A percentile compares a stretch with the other conserved stretches of the same genome.
These are phyloP conservation scores for Drechslerella dactyloides DNA, from an alignment of 2,329 filamentous ascomycete genomes.

Conservation along the genomic window DNA sequence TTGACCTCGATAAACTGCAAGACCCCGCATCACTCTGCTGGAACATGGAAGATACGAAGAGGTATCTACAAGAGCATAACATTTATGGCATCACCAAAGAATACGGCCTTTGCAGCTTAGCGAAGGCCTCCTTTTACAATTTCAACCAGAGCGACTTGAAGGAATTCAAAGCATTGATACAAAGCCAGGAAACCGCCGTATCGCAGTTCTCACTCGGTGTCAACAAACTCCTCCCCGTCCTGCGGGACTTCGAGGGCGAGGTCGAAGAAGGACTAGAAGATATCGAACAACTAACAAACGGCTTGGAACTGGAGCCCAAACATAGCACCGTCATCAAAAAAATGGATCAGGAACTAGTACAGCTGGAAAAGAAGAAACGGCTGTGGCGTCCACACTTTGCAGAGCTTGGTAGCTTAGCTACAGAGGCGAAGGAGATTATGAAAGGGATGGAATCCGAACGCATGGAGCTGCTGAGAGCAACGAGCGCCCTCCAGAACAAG, in stretches of 20 bases:
- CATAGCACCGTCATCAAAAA: background rate
- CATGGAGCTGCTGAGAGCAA: constrained; percentile 2
- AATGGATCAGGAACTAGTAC: background rate
- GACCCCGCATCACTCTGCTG: constrained; percentile 5
- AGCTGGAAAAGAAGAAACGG: background rate
- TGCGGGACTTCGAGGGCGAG: background rate
- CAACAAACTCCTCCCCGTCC: background rate
- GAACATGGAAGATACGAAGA: constrained; percentile 2
- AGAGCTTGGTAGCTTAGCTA: background rate
- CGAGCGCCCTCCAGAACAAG: constrained; percentile 4
- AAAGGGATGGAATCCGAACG: background rate
- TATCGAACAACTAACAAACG: background rate
- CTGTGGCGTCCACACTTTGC: constrained; percentile 3
- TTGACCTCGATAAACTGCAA: background rate
- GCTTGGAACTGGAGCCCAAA: background rate
- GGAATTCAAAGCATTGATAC: background rate
- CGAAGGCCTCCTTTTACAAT: background rate
- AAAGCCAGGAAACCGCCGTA: background rate
- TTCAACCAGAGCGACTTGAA: constrained; percentile 5
- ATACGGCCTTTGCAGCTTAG: constrained; percentile 8
- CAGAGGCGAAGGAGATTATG: constrained; percentile 5
- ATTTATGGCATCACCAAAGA: constrained; percentile 12
- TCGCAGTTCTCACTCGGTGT: background rate
- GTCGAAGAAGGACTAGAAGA: background rate
- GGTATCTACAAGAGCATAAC: background rate